Evolutionary conservation across 176 grass and related monocot species (phyloP).

Genomic region (Phoenix dactylifera): DNA sequence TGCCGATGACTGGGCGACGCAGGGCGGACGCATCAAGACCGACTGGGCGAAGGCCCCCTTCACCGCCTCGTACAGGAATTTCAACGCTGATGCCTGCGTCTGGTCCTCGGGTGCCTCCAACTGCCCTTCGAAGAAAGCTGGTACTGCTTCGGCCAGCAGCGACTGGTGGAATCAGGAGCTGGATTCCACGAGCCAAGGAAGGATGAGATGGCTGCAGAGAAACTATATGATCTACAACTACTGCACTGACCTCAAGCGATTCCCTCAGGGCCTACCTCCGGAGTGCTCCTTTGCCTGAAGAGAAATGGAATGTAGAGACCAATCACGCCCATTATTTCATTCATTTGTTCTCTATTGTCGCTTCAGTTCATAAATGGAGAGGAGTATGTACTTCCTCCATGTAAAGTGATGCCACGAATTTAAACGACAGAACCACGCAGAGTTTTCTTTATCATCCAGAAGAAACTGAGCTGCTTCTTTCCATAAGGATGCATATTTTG

Average conservation of each 20-base stretch:
- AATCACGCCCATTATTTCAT: too few species aligned
- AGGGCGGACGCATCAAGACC: slow-evolving; percentile 8
- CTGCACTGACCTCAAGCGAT: slow-evolving; percentile 5
- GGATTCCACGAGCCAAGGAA: neutral
- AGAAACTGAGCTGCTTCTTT: too few species aligned
- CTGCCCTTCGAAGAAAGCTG: neutral
- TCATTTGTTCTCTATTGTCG: too few species aligned
- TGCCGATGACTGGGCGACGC: slow-evolving; percentile 19
- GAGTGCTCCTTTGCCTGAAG: neutral
- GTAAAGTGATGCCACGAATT: too few species aligned
- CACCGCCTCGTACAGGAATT: slow-evolving; percentile 2
- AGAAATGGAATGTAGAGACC: too few species aligned
- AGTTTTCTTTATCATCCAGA: too few species aligned
- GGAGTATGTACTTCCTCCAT: neutral
- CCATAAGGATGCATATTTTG: too few species aligned
- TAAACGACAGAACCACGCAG: too few species aligned
- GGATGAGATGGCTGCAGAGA: slow-evolving; percentile 8
- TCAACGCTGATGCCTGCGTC: neutral
- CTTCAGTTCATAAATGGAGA: too few species aligned
- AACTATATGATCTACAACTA: slow-evolving; percentile 21
- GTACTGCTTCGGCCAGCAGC: neutral
- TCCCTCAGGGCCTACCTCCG: neutral
- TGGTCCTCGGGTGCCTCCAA: neutral
- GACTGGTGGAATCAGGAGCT: slow-evolving; percentile 2
- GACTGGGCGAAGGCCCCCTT: slow-evolving; percentile 16